A percentile compares a stretch with the other conserved stretches of the same genome.
Conservation (phyloP, 352 stramenopile genomes). For the Ophiocytium majus region DNA sequence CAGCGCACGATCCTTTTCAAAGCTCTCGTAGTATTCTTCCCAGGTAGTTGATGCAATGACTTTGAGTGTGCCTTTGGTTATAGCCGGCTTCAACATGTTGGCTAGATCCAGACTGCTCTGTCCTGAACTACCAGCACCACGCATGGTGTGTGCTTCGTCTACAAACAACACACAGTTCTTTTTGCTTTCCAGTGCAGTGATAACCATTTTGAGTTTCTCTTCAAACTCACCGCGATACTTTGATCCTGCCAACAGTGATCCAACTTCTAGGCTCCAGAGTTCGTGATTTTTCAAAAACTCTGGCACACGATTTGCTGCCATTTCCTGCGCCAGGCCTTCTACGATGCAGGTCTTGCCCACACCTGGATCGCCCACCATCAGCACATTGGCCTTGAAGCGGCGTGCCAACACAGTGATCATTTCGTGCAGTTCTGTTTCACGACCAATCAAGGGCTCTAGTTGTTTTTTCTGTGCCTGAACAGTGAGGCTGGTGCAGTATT, state of each 20-base stretch:
- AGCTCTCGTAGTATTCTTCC: slow-evolving; percentile 88
- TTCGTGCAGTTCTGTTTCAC: slow-evolving; percentile 87
- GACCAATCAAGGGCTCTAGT: no score
- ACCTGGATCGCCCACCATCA: slow-evolving; percentile 90
- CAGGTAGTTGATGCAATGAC: slow-evolving; percentile 96
- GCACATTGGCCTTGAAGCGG: slow-evolving; percentile 94
- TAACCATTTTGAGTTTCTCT: slow-evolving; percentile 69
- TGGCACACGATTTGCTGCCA: slow-evolving; percentile 67
- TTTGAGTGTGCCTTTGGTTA: slow-evolving; percentile 88
- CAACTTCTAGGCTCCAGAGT: slow-evolving; percentile 68
- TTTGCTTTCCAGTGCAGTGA: slow-evolving; percentile 69
- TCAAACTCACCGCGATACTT: slow-evolving; percentile 75
- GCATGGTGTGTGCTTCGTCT: slow-evolving; percentile 89
- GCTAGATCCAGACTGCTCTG: slow-evolving; percentile 88
- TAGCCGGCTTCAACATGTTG: slow-evolving; percentile 87
- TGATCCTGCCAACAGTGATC: slow-evolving; percentile 67
- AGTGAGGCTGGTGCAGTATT: no score
- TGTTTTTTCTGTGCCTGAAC: no score
- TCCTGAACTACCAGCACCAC: slow-evolving; percentile 86
- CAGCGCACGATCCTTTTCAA: slow-evolving; percentile 93
- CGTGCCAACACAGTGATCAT: slow-evolving; percentile 87
- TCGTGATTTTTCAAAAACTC: slow-evolving; percentile 72
- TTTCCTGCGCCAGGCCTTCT: slow-evolving; percentile 67
- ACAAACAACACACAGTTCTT: slow-evolving; percentile 94
- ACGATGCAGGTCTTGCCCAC: slow-evolving; percentile 86